Conservation (phyloP, 169 alveolate species). For the Eimeria acervulina region DNA sequence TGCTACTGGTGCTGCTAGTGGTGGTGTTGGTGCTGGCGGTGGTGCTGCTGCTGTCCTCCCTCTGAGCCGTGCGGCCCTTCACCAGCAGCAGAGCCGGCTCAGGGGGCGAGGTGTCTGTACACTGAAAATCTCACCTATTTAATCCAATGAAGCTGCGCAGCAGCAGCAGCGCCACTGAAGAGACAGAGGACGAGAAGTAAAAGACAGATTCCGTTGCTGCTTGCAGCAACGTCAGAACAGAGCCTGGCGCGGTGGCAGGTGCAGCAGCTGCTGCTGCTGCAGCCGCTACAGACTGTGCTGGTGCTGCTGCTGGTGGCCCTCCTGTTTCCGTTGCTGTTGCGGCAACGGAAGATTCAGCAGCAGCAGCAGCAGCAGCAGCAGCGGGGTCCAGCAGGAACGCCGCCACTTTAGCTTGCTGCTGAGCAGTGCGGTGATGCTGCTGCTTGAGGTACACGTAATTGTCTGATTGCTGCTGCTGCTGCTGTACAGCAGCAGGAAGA, state of each 20-base stretch:
- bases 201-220: constrained; percentile 25
- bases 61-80: too few species aligned
- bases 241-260: not conserved
- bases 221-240: not conserved
- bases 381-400: not conserved
- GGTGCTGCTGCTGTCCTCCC: too few species aligned
- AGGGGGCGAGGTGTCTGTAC: not conserved
- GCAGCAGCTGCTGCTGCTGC: not conserved
- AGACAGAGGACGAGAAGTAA: not conserved
- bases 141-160: constrained; percentile 9
- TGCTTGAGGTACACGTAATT: not conserved
- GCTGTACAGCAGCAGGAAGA: not conserved
- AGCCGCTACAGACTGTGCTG: not conserved
- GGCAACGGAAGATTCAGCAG: not conserved
- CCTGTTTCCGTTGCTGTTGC: not conserved
- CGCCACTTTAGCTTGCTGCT: constrained; percentile 2
- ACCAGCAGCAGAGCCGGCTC: not conserved
- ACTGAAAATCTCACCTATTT: not conserved
- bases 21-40: too few species aligned
- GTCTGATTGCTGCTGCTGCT: constrained; percentile 18
- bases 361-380: too few species aligned
- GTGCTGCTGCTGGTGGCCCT: not conserved
- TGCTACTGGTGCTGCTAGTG: too few species aligned
- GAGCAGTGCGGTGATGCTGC: constrained; percentile 32
- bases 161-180: constrained; percentile 21